phyloP scores from a whole-genome alignment of 176 grass and related monocot species.

The Pharus latifolius region DNA sequence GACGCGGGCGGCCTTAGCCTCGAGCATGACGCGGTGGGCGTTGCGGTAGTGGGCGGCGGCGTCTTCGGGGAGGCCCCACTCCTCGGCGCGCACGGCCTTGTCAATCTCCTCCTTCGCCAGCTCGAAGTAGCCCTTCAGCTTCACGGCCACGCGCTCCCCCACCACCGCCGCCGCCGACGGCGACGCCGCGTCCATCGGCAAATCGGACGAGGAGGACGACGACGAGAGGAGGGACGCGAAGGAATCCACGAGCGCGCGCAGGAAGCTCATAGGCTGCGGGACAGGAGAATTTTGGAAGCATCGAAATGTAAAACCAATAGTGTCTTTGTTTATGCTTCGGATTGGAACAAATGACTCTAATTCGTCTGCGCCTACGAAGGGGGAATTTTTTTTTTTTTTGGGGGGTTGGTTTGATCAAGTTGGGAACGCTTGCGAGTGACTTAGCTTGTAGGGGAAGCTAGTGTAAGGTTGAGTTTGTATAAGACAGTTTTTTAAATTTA shows the following conservation, averaged over 20 bases:
- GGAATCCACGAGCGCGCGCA: constrained; percentile 40
- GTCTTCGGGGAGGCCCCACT: constrained; percentile 70
- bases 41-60: constrained; percentile 72
- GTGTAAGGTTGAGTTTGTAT: too few species aligned
- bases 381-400: too few species aligned
- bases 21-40: constrained; percentile 70
- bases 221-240: constrained; percentile 33
- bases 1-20: constrained; percentile 79
- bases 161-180: constrained; percentile 44
- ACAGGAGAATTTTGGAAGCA: not conserved
- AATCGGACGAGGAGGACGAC: not conserved
- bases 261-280: constrained; percentile 42
- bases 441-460: too few species aligned
- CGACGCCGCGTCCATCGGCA: constrained; percentile 17
- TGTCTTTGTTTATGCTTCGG: too few species aligned
- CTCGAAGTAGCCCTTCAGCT: constrained; percentile 93
- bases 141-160: constrained; percentile 72
- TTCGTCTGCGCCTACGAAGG: too few species aligned
- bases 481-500: too few species aligned
- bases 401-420: too few species aligned
- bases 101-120: constrained; percentile 97
- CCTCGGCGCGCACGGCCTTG: constrained; percentile 87
- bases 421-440: too few species aligned
- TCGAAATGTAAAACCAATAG: not conserved
- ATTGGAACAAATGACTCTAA: too few species aligned